Evolutionary conservation across 495 filamentous ascomycete genomes (phyloP), one percentile per base, ranked within the genome.

Genomic region (Hapsidospora chrysogenum): DNA sequence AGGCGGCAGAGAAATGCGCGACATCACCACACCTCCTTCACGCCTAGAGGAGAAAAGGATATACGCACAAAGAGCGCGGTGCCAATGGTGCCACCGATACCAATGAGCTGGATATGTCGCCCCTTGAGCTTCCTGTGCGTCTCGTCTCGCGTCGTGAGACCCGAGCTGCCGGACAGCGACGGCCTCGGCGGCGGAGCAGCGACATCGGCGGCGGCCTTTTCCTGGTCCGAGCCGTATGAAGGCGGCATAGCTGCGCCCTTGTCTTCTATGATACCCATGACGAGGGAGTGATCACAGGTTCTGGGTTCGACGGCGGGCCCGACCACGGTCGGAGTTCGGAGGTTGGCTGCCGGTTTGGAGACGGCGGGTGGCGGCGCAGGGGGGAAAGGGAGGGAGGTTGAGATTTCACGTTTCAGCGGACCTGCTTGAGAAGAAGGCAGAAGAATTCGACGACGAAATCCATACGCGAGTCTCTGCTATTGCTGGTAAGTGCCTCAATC

Each of bases 61-160:
- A 11, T 26, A 36, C 33, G 30, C n/a, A 57, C 50, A 26, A 43
- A 55, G 1, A 55, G 35, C 0, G 47, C 51, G 2, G 52, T 57
- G 0, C 53, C 52, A 22, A 57, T 57, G 17, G 53, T 55, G 0
- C 78, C 78, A 32, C 78, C 78, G 39, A 84, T 81, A 29, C 61
- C 64, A 33, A 68, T 68, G 26, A 68, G 44, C 45, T 68, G 64
- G 35, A 66, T 66, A 45, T 68, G 64, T 17, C 64, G 56, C 11
- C 58, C 47, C 39, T 64, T 64, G 22, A 68, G 53, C 17, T 35
- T 53, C 14, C 64, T 58, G 36, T 66, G 56, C 1, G 57, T 60
- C 23, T 46, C 38, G 31, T 57, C 51, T 11, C 37, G 33, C 4
- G 23, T 45, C 9, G 13, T 8, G 20, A 18, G 17, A 28, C 23